Base-by-base conservation (phyloP, 176 grass and related monocot species). In the Oryza rufipogon region DNA sequence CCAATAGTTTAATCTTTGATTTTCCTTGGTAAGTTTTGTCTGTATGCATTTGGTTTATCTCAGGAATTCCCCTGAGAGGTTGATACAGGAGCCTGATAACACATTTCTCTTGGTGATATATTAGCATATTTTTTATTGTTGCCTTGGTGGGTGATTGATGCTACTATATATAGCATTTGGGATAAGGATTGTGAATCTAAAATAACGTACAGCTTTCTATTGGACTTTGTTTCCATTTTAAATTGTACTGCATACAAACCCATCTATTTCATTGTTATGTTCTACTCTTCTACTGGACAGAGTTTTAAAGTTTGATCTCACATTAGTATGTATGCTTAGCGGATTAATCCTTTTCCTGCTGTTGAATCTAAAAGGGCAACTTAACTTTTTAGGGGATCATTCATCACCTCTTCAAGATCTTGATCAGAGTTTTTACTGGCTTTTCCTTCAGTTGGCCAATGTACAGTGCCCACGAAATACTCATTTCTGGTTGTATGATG, bases 401-500 rank as follows among this genome's bases (percentile, higher is more conserved):
- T 76, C 72, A 84, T 68, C 61, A 85, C 74, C 73, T 85, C 73
- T 85, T 58, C 64, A 70, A 84, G 82, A 65, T 56, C 64, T 77
- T 85, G 83, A 85, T 77, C 45, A 85, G 83, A 77, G 47, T 85
- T 85, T 79, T 84, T 84, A 68, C 33, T 77, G 83, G 83, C 83
- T 85, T 84, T 85, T 85, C 73, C 54, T 85, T 77, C 81, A 95
- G 93, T n/a, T 95, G 81, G 90, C 90, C 79, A 88, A 78, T 81
- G 93, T 95, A 25, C 93, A 92, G 38, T 95, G 93, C 74, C 88
- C 90, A 36, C 82, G 85, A 60, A 91, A 81, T 85, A 95, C 93
- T 48, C 93, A 92, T 85, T 95, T 95, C 78, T 95, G 90, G 93
- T 86, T 95, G 32, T 95, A 95, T 88, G 87, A 95, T 80, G 93